Evolutionary conservation across 306 rosid species (phyloP), one percentile per base, ranked within the genome.

Genomic region (Cicer bijugum): DNA sequence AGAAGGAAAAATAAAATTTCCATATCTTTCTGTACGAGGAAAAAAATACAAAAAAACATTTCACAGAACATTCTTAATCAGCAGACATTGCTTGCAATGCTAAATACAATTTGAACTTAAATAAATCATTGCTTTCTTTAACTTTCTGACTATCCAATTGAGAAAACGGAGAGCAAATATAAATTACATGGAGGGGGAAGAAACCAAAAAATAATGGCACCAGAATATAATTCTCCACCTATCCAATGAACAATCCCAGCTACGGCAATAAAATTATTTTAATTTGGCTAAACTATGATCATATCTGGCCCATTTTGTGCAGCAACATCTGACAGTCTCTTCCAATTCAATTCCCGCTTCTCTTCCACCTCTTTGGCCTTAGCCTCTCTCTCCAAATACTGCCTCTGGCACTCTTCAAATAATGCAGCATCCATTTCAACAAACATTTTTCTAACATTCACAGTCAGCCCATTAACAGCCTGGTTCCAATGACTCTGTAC

Each of bases 401-500:
- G 90, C 72, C 87, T 89, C 78, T 88, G 91, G 69, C 96, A 94
- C 85, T 94, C 98, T 59, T 91, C 98, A 59, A 89, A 88, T 81
- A 94, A 81, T 59, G 89, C 97, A 5, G 84, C 90, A 60, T 94
- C 98, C 97, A 91, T 94, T 85, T 94, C 98, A 70, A 84, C 0
- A 43, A 94, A 91, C 97, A 94, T 94, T 81, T 91, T 94, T 74
- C 92, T 86, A 55, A 94, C 92, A 44, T 94, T 94, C 51, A 88
- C 87, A 0, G 97, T 94, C 72, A 94, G 82, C 74, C 98, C 98
- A 5, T 89, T 86, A 70, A 94, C 98, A 9, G 97, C 97, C 75
- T 85, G 98, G 85, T 94, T 94, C 98, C 98, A 94, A 80, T 91
- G 98, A 71, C 82, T 70, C 79, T 87, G 82, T 77, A 94, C 81